Evolutionary conservation across 1,284 basidiomycete genomes (phyloP).

Genomic region (Takashimella koratensis): DNA sequence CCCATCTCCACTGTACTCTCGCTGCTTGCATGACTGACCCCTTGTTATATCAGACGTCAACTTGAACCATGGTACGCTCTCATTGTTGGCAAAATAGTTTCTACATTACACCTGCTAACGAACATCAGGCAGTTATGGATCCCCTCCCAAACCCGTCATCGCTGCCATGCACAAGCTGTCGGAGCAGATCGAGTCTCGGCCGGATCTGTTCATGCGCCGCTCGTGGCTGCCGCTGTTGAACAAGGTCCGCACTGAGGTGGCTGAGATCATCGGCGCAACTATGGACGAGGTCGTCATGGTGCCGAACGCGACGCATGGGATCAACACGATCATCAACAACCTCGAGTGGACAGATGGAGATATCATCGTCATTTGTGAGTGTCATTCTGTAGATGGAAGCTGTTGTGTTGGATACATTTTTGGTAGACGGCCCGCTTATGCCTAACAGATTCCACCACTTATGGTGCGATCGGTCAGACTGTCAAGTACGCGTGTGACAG

Average conservation of each 20-base stretch:
- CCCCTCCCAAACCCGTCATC: slow-evolving; percentile 61
- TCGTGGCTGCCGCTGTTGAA: slow-evolving; percentile 50
- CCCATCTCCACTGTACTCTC: background rate
- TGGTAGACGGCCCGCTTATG: too few species aligned
- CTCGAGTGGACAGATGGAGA: slow-evolving; percentile 58
- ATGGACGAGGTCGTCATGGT: slow-evolving; percentile 63
- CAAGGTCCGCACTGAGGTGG: slow-evolving; percentile 55
- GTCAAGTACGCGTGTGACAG: slow-evolving; percentile 61
- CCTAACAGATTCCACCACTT: slow-evolving; percentile 66
- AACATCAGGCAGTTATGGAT: slow-evolving; percentile 64
- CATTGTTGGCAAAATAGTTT: background rate
- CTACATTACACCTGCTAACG: background rate
- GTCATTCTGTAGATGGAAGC: background rate
- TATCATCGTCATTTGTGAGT: slow-evolving; percentile 54
- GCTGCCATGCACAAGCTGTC: slow-evolving; percentile 54
- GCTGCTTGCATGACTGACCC: too few species aligned
- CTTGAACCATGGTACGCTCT: slow-evolving; percentile 59
- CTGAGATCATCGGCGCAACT: slow-evolving; percentile 60
- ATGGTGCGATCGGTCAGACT: slow-evolving; percentile 59
- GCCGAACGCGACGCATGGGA: slow-evolving; percentile 62
- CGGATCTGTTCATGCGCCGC: slow-evolving; percentile 61
- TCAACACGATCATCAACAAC: slow-evolving; percentile 65
- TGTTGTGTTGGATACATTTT: background rate
- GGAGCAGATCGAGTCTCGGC: slow-evolving; percentile 57
- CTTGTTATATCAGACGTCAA: slow-evolving; percentile 55